Conservation (phyloP, 2,329 filamentous ascomycete genomes). For the Ophiostoma quercus region DNA sequence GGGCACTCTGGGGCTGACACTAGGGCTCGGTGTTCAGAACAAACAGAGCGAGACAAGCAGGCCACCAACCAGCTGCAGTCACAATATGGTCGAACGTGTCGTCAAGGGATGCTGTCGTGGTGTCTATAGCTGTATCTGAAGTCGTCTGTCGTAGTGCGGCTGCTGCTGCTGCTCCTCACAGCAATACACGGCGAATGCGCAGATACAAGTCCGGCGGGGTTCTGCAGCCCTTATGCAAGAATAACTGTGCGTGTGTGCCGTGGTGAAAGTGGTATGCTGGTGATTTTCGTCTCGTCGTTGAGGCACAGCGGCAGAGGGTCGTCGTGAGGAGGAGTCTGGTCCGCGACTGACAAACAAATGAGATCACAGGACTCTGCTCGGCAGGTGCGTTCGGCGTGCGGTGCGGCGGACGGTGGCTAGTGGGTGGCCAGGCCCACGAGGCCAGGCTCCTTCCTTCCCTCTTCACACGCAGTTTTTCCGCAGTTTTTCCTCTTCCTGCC, state of each 20-base stretch:
- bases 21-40: not conserved
- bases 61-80: not conserved
- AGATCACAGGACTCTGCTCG: not conserved
- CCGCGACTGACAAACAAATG: slow-evolving; percentile 1
- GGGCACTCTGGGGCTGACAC: not conserved
- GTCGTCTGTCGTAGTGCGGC: not conserved
- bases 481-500: slow-evolving; percentile 11
- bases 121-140: not conserved
- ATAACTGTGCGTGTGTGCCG: not conserved
- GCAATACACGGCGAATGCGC: too few species aligned
- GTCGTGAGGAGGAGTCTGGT: not conserved
- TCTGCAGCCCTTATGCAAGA: not conserved
- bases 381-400: not conserved
- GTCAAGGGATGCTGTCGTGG: not conserved
- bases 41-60: not conserved
- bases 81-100: not conserved
- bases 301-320: not conserved
- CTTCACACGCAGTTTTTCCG: not conserved
- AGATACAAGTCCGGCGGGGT: slow-evolving; percentile 7
- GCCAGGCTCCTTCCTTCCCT: not conserved
- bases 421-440: not conserved
- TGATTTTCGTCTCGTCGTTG: not conserved
- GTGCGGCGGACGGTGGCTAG: not conserved
- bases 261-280: not conserved
- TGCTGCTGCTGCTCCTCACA: not conserved